phyloP scores from a whole-genome alignment of 441 rosid species.

The Codiaeum variegatum region DNA sequence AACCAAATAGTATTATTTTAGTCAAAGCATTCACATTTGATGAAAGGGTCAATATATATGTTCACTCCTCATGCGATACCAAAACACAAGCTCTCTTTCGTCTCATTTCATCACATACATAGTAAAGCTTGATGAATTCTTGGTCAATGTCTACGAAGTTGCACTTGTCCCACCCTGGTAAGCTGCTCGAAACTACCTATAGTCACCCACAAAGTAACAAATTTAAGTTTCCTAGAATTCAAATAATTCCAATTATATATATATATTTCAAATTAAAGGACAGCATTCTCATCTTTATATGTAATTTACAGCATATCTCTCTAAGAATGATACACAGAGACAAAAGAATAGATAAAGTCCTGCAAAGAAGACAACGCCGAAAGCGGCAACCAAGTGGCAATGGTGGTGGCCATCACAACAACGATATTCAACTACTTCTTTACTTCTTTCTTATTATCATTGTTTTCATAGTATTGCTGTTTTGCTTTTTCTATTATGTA shows the following conservation, averaged over 20 bases:
- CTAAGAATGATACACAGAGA: no score
- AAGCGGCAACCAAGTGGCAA: not conserved
- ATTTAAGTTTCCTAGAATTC: not conserved
- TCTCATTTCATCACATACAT: no score
- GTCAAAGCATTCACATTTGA: no score
- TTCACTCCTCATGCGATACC: no score
- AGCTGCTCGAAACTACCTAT: not conserved
- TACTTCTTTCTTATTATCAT: slow-evolving; percentile 9
- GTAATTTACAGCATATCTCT: no score
- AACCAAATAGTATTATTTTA: no score
- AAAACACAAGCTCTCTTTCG: not conserved
- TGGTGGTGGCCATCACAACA: not conserved
- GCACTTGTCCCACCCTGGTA: not conserved
- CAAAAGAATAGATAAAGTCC: slow-evolving; percentile 27
- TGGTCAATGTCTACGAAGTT: not conserved
- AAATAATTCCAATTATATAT: no score
- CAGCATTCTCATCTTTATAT: no score
- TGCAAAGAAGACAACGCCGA: not conserved
- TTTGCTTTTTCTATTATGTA: not conserved
- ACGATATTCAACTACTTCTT: not conserved
- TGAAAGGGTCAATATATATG: no score
- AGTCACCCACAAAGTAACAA: not conserved
- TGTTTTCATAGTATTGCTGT: slow-evolving; percentile 6
- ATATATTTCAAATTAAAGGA: no score
- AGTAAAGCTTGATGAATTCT: not conserved